A percentile compares a stretch with the other conserved stretches of the same genome.
phyloP scores from a whole-genome alignment of 1,284 basidiomycete genomes.

The Somion occarium region DNA sequence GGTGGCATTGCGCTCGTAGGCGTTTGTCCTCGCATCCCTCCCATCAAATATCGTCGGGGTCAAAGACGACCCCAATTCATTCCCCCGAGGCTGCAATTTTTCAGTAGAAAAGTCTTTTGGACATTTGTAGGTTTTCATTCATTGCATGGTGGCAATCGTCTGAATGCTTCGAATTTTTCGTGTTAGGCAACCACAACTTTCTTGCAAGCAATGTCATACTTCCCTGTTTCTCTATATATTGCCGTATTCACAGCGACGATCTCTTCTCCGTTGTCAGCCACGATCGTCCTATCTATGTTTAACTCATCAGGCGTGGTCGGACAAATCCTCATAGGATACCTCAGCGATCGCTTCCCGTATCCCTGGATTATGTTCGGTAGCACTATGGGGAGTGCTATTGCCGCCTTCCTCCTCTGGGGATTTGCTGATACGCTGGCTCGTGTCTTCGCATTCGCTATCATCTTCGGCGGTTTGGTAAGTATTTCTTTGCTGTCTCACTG shows the following conservation, averaged over 20 bases:
- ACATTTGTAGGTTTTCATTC: conserved; percentile 14
- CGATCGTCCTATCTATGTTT: conserved; percentile 22
- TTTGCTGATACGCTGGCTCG: conserved; percentile 22
- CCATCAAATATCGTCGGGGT: background rate
- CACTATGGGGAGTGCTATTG: conserved; percentile 21
- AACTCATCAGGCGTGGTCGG: conserved; percentile 23
- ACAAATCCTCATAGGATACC: conserved; percentile 22
- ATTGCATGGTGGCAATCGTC: conserved; percentile 14
- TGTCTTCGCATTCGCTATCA: conserved; percentile 22
- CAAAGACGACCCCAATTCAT: conserved; percentile 6
- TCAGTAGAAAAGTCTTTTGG: conserved; percentile 20
- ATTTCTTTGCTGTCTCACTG: background rate
- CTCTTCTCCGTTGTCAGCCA: conserved; percentile 21
- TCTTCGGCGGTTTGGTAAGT: conserved; percentile 25
- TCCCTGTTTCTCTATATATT: conserved; percentile 27
- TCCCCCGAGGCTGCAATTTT: conserved; percentile 16
- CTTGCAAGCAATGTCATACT: conserved; percentile 25
- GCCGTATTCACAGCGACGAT: conserved; percentile 22
- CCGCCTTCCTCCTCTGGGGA: conserved; percentile 26
- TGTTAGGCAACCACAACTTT: conserved; percentile 18
- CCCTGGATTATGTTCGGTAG: conserved; percentile 24
- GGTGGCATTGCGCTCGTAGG: background rate
- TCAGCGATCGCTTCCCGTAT: conserved; percentile 24
- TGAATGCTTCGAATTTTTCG: background rate
- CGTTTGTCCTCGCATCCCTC: conserved; percentile 1